Percentiles rank a stretch among this genome's conserved stretches.
Evolutionary conservation across 805 yeast genomes (phyloP).

Genomic region (Candida anglica): DNA sequence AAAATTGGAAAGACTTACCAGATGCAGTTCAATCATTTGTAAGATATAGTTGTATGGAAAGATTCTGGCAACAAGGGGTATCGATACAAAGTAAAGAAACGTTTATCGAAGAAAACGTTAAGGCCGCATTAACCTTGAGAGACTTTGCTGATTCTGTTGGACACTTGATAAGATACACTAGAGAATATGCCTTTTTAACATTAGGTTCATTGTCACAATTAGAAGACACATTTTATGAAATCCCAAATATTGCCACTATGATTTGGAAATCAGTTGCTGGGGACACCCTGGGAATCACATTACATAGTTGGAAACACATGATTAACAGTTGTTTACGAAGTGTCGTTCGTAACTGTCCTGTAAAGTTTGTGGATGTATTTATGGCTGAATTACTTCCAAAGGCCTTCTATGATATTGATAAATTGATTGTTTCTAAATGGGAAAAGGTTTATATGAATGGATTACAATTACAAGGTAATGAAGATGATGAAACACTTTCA

Average conservation of each 20-base stretch:
- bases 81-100: constrained; percentile 91
- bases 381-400: constrained; percentile 77
- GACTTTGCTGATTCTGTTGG: constrained; percentile 99
- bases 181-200: constrained; percentile 92
- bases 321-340: constrained; percentile 84
- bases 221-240: constrained; percentile 83
- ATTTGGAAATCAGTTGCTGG: constrained; percentile 88
- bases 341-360: constrained; percentile 85
- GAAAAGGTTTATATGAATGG: constrained; percentile 57
- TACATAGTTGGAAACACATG: constrained; percentile 97
- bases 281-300: constrained; percentile 77
- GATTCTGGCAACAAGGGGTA: constrained; percentile 99
- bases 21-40: constrained; percentile 89
- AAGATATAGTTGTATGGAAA: constrained; percentile 80
- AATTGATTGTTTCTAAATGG: constrained; percentile 76
- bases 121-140: constrained; percentile 87
- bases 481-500: constrained; percentile 78
- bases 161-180: constrained; percentile 88
- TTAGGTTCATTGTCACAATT: constrained; percentile 85
- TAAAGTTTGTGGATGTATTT: constrained; percentile 58
- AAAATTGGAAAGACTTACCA: constrained; percentile 85
- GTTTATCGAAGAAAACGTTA: constrained; percentile 88
- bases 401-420: constrained; percentile 68
- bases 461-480: constrained; percentile 51
- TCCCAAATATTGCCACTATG: constrained; percentile 72